Evolutionary conservation across 129 eudicot genomes (phyloP).

Genomic region (Flaveria linearis): DNA sequence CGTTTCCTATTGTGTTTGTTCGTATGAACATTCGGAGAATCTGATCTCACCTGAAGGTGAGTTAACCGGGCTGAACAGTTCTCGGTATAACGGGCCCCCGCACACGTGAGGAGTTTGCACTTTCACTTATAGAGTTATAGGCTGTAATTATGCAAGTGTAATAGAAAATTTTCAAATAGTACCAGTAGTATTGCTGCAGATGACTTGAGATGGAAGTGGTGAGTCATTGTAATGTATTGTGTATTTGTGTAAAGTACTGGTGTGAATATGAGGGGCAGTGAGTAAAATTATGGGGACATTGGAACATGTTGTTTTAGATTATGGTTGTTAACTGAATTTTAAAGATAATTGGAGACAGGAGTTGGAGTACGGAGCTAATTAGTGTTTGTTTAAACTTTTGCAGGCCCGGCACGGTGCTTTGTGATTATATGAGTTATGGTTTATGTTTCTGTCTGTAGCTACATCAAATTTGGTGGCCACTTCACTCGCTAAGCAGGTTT

Average conservation of each 20-base stretch:
- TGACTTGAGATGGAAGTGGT: neutral
- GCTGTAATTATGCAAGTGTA: too few relatives aligned
- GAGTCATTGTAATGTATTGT: neutral
- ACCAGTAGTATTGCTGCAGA: neutral
- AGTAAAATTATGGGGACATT: neutral
- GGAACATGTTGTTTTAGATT: neutral
- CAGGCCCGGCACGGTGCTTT: conserved; percentile 94
- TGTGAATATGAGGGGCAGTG: neutral
- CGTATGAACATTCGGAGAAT: neutral
- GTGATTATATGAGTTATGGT: conserved; percentile 83
- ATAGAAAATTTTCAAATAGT: too few relatives aligned
- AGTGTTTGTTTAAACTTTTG: conserved; percentile 24
- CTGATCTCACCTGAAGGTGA: too few relatives aligned
- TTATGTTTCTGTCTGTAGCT: conserved; percentile 97
- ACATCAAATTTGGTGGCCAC: conserved; percentile 98
- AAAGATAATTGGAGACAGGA: neutral
- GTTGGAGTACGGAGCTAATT: conserved; percentile 20
- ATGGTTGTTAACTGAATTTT: neutral
- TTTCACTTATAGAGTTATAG: too few relatives aligned
- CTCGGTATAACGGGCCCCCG: too few relatives aligned
- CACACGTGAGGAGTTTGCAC: too few relatives aligned
- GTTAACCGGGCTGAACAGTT: too few relatives aligned
- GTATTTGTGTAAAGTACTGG: neutral
- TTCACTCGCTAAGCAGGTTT: conserved; percentile 82
- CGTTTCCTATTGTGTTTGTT: neutral